Base-by-base conservation (phyloP, 352 stramenopile genomes). In the Globisporangium cystogenes region DNA sequence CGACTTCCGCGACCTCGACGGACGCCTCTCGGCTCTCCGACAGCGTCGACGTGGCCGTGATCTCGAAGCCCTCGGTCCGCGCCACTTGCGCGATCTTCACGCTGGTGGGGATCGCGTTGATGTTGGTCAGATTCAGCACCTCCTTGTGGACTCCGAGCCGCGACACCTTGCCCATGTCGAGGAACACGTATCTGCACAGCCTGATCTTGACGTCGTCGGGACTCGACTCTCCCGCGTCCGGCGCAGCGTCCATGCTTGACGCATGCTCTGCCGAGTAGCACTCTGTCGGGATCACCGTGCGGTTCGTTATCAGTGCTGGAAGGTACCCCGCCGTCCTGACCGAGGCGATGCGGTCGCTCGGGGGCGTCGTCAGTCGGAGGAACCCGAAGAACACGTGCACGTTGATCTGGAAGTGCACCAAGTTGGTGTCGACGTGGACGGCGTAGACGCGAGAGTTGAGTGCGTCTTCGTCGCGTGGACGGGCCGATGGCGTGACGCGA, bases 81-180 rank as follows among this genome's bases (percentile, higher is more conserved):
- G 51, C 45, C 36, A 70, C 18, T 14, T 23, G 51, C 16, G 40
- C 53, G 21, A 80, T 45, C 43, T 48, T 52, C 14, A 86, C 16
- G 11, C 55, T 47, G 16, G 77, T 36, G 29, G 64, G 56, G 1
- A 80, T 57, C 0, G 76, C 74, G 51, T 83, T 84, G 36, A 64
- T 31, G 51, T 86, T 88, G 7, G 46, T 68, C 24, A 86, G 54
- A 39, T 60, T 65, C 20, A 88, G 46, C n/a, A 67, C 55, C 11
- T 81, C 67, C 2, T 51, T 64, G 21, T 58, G 63, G 31, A 47
- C 48, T 5, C 49, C 63, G 21, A 59, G 44, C 8, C 48, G 54
- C n/a, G 70, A 67, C 21, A 86, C 55, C 23, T 69, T 72, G 5
- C 68, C 71, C 24, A 86, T 50, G 20, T 82, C 60, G 26, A 86